phyloP scores from a whole-genome alignment of 495 filamentous ascomycete genomes.

The Mycothermus thermophilus region DNA sequence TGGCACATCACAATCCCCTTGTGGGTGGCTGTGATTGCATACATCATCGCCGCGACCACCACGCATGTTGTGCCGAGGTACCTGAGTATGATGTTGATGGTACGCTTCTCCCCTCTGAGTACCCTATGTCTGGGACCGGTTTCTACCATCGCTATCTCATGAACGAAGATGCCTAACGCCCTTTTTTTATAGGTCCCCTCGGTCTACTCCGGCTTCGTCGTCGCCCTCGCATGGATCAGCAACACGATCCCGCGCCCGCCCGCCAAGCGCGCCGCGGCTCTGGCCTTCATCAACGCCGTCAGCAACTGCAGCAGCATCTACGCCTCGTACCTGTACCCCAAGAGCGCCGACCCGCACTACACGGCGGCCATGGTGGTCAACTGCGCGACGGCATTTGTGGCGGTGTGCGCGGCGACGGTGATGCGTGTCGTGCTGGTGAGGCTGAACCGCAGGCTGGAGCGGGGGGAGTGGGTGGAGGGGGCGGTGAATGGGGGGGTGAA shows the following conservation, averaged over 20 bases:
- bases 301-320: slow-evolving; percentile 65
- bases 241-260: slow-evolving; percentile 73
- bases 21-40: slow-evolving; percentile 53
- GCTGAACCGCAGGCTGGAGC: slow-evolving; percentile 59
- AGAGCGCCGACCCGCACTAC: slow-evolving; percentile 31
- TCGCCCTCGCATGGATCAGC: slow-evolving; percentile 64
- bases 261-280: slow-evolving; percentile 66
- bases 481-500: slow-evolving; percentile 39
- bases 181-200: slow-evolving; percentile 24
- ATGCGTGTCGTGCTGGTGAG: slow-evolving; percentile 52
- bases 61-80: slow-evolving; percentile 53
- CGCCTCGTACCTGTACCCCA: slow-evolving; percentile 52
- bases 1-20: slow-evolving; percentile 60
- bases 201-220: slow-evolving; percentile 55
- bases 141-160: no score
- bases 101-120: background rate
- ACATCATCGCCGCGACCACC: slow-evolving; percentile 62
- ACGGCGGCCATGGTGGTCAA: slow-evolving; percentile 64
- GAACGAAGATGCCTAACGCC: no score
- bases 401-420: slow-evolving; percentile 50
- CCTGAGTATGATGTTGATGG: slow-evolving; percentile 77
- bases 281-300: slow-evolving; percentile 71
- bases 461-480: slow-evolving; percentile 33
- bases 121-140: background rate
- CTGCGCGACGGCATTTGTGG: slow-evolving; percentile 49